Evolutionary conservation across 805 yeast genomes (phyloP).

Genomic region (Spathaspora boniae): DNA sequence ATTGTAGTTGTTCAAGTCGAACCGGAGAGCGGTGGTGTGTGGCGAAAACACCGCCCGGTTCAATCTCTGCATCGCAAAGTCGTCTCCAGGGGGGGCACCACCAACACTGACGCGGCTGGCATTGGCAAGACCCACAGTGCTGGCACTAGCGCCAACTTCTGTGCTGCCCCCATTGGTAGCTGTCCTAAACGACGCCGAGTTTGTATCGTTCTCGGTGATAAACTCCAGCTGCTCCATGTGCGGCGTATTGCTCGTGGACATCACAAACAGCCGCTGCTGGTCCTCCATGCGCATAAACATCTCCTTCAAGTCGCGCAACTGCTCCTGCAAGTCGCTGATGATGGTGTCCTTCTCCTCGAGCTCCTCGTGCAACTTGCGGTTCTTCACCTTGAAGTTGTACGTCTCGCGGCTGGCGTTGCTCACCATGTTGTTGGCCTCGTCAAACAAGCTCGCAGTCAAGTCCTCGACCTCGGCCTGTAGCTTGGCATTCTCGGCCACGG

Average conservation of each 20-base stretch:
- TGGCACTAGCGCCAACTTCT: neutral
- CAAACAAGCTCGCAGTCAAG: conserved; percentile 69
- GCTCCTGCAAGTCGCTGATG: conserved; percentile 61
- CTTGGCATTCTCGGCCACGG: conserved; percentile 57
- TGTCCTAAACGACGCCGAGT: neutral
- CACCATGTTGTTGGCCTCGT: conserved; percentile 84
- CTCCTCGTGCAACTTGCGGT: conserved; percentile 49
- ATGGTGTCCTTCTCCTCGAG: conserved; percentile 67
- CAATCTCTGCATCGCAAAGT: conserved; percentile 16
- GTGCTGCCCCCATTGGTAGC: neutral
- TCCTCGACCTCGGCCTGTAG: conserved; percentile 77
- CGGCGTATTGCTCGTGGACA: conserved; percentile 7
- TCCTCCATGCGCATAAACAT: conserved; percentile 55
- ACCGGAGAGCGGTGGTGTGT: conserved; percentile 33
- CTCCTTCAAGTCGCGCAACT: conserved; percentile 62
- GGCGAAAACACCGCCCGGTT: conserved; percentile 30
- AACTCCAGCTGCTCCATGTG: conserved; percentile 9
- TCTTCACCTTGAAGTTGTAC: conserved; percentile 55
- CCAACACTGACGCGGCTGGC: neutral
- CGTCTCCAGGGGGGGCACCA: conserved; percentile 6
- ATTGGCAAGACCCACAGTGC: neutral
- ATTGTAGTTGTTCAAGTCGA: conserved; percentile 42
- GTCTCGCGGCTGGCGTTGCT: conserved; percentile 70
- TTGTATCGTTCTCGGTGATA: conserved; percentile 1
- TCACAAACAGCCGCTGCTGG: conserved; percentile 17